phyloP scores from a whole-genome alignment of 1,284 basidiomycete genomes.

The Pyrrhoderma noxium region DNA sequence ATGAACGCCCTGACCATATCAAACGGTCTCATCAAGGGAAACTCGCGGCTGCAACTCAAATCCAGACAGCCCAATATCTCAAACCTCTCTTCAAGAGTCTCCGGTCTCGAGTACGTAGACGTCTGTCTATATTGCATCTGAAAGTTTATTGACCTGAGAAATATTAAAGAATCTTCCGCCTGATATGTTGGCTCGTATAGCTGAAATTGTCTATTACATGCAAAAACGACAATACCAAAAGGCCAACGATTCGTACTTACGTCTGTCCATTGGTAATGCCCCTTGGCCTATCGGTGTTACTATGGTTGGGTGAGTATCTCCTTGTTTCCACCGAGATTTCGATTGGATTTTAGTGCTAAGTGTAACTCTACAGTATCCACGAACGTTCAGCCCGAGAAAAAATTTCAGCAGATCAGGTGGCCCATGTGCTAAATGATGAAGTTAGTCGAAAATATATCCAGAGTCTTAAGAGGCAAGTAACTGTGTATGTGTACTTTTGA shows the following conservation, averaged over 20 bases:
- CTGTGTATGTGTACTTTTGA: too few species aligned
- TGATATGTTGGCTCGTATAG: slow-evolving; percentile 83
- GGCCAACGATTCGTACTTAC: slow-evolving; percentile 96
- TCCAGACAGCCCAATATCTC: slow-evolving; percentile 92
- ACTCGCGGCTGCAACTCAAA: slow-evolving; percentile 89
- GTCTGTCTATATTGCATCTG: too few species aligned
- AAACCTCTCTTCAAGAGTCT: slow-evolving; percentile 94
- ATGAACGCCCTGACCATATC: slow-evolving; percentile 77
- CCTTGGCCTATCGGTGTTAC: slow-evolving; percentile 99
- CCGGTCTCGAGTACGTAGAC: slow-evolving; percentile 65
- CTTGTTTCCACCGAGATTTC: slow-evolving; percentile 1
- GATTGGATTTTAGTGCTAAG: not conserved
- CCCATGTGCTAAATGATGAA: slow-evolving; percentile 98
- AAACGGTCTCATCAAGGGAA: slow-evolving; percentile 89
- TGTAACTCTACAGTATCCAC: slow-evolving; percentile 66
- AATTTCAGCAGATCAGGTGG: slow-evolving; percentile 93
- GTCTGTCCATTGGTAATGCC: slow-evolving; percentile 95
- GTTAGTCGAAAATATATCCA: slow-evolving; percentile 99
- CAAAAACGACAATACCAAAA: slow-evolving; percentile 90
- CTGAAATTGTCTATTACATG: slow-evolving; percentile 96
- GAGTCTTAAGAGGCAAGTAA: slow-evolving; percentile 93
- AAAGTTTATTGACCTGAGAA: not conserved
- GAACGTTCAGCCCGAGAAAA: slow-evolving; percentile 96
- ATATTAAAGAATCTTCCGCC: slow-evolving; percentile 61
- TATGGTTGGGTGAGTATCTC: slow-evolving; percentile 80